phyloP scores from a whole-genome alignment of 805 yeast genomes.

The Komagataella kurtzmanii region DNA sequence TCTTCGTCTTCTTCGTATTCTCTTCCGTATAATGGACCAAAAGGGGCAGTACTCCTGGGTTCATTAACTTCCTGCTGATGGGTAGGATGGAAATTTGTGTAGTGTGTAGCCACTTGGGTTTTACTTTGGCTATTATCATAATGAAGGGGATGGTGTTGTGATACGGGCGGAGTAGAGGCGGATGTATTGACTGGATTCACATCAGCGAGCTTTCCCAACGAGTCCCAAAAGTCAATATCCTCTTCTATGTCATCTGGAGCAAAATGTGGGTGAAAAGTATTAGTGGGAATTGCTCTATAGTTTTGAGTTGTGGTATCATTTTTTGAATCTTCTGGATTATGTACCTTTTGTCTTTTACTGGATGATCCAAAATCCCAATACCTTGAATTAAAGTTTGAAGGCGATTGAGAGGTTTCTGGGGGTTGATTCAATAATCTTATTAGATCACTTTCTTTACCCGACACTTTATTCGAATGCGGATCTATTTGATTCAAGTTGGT shows the following conservation, averaged over 20 bases:
- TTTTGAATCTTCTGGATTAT: neutral
- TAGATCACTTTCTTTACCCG: constrained; percentile 25
- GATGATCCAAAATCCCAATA: constrained; percentile 1
- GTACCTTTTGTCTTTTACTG: constrained; percentile 4
- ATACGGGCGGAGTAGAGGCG: constrained; percentile 22
- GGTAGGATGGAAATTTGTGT: neutral
- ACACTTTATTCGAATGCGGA: neutral
- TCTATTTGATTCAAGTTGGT: neutral
- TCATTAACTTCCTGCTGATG: constrained; percentile 2
- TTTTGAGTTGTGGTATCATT: neutral
- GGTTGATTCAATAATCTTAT: constrained; percentile 26
- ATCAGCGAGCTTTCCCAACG: constrained; percentile 43
- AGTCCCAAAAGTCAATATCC: constrained; percentile 61
- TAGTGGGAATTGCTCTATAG: neutral
- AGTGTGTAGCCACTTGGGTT: neutral
- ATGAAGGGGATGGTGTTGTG: constrained; percentile 43
- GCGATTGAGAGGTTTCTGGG: constrained; percentile 4
- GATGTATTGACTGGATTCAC: constrained; percentile 11
- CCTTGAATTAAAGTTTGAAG: neutral
- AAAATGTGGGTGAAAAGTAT: constrained; percentile 3
- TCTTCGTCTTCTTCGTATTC: constrained; percentile 8
- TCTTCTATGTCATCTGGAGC: constrained; percentile 41
- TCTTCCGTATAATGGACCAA: constrained; percentile 5
- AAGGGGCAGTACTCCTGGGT: neutral
- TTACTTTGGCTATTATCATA: constrained; percentile 15